Base-by-base conservation (phyloP, 208 protist species). In the Porcisia deanei region DNA sequence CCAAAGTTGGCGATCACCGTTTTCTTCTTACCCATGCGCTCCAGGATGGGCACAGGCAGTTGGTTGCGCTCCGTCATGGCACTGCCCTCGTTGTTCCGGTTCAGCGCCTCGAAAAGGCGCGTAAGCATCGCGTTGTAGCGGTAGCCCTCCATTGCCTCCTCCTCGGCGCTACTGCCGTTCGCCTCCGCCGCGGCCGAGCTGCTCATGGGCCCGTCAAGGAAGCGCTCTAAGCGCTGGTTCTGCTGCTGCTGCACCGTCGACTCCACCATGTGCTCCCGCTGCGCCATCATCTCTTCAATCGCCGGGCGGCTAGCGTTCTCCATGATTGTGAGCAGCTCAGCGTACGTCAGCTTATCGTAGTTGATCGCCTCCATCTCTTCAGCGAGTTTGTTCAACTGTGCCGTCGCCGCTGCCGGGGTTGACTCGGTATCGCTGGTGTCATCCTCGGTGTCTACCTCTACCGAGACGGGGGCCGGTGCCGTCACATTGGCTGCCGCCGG, bases 11-110 rank as follows among this genome's bases (percentile, higher is more conserved):
- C 84, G 74, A 98, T 96, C 37, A 93, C 86, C 6, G 93, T 96
- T 83, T 97, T 98, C 83, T 96, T 97, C 84, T 96, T 96, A 49
- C 96, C 94, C 54, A 97, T 89, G 58, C 82, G 86, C 82, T 94
- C 91, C 9, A 98, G 73, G 59, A 96, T 79, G 18, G 96, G 96
- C 45, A 85, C 82, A 1, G 90, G 89, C n/a, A 98, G 73, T 66
- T 91, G 77, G 66, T 94, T 96, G 18, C 90, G 90, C 83, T 93
- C 87, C 30, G 85, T 86, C 67, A 88, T 84, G 41, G 81, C 85
- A 37, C 81, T 87, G 71, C 90, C 87, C 53, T 90, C 84, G 71
- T 91, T 90, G 79, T 91, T 92, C 39, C 85, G 84, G 73, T 93
- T 88, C 43, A 96, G 86, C 52, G 79, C 84, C 49, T 87, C 86